A percentile compares a stretch with the other conserved stretches of the same genome.
Evolutionary conservation across 2,329 filamentous ascomycete species (phyloP).

Genomic region (Cladosporium sp.): DNA sequence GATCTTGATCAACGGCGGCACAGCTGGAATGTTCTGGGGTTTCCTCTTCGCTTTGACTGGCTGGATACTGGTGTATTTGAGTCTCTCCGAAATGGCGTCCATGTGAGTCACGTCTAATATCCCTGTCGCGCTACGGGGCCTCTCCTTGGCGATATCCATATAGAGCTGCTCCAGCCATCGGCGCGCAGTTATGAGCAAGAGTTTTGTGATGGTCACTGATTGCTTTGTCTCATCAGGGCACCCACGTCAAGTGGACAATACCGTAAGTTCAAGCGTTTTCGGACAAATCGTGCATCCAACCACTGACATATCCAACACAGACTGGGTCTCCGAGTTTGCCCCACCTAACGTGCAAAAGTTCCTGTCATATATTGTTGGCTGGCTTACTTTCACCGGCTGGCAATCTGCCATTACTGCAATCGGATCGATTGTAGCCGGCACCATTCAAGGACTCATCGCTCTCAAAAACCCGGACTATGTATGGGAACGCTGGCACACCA

Average conservation of each 20-base stretch:
- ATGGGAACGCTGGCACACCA: conserved; percentile 49
- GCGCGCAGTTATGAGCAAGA: neutral
- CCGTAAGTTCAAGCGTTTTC: neutral
- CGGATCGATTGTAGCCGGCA: conserved; percentile 33
- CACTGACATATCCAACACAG: neutral
- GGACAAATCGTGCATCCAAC: neutral
- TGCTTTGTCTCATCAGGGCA: conserved; percentile 25
- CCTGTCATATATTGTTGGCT: conserved; percentile 26
- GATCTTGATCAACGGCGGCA: conserved; percentile 37
- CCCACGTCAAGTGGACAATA: conserved; percentile 21
- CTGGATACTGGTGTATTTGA: conserved; percentile 32
- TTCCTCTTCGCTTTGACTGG: conserved; percentile 35
- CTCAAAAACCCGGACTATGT: conserved; percentile 33
- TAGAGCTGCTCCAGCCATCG: neutral
- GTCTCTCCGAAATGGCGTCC: conserved; percentile 39
- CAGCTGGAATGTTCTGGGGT: conserved; percentile 35
- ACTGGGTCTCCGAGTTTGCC: conserved; percentile 32
- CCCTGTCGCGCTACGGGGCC: too few relatives aligned
- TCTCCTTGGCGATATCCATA: neutral
- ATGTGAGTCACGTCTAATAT: conserved; percentile 38
- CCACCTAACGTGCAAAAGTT: conserved; percentile 21
- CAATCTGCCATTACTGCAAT: conserved; percentile 25
- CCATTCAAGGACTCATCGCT: conserved; percentile 37
- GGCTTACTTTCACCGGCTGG: conserved; percentile 24
- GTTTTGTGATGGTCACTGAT: conserved; percentile 10